phyloP scores from a whole-genome alignment of 2,329 filamentous ascomycete genomes.

The Botryotinia globosa region DNA sequence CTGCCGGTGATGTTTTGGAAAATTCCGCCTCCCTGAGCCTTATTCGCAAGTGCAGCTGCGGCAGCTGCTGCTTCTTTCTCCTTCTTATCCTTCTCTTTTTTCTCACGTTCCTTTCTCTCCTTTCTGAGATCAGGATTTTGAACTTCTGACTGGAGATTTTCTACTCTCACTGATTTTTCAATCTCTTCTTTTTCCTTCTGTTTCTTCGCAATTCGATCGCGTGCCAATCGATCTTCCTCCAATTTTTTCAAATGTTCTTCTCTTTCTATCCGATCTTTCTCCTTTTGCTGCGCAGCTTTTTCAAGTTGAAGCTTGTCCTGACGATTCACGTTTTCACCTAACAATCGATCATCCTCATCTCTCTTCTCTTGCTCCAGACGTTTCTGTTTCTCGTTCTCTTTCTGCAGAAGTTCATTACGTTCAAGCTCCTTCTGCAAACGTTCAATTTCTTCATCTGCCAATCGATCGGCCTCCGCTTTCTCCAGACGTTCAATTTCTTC shows the following conservation, averaged over 20 bases:
- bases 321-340: neutral
- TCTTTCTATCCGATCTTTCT: neutral
- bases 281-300: neutral
- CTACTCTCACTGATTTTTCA: neutral
- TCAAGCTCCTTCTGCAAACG: neutral
- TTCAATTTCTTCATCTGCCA: neutral
- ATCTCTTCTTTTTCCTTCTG: neutral
- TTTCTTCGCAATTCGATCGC: neutral
- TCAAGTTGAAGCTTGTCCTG: neutral
- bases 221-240: neutral
- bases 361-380: neutral
- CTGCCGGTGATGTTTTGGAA: neutral
- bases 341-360: neutral
- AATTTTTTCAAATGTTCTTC: neutral
- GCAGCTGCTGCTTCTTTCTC: neutral
- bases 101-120: neutral
- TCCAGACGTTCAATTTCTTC: neutral
- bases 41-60: neutral
- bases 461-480: neutral
- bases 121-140: neutral
- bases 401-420: neutral
- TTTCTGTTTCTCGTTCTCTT: too few species aligned
- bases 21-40: neutral
- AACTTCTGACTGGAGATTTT: neutral
- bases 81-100: neutral